Conservation (phyloP, 2,329 filamentous ascomycete species). For the Thermothelomyces thermophilus region DNA sequence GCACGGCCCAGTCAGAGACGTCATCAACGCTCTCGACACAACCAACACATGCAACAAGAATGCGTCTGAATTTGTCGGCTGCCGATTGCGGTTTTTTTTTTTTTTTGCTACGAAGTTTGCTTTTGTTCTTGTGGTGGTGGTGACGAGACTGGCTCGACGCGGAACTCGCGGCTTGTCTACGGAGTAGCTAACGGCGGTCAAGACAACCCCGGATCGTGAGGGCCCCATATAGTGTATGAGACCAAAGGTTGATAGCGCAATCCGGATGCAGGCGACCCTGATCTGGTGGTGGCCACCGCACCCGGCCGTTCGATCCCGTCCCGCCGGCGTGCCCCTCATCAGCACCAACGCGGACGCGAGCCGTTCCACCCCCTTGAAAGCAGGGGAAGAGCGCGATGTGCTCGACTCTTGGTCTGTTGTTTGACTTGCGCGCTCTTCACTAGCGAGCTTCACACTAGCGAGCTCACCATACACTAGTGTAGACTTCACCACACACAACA, state of each 20-base stretch:
- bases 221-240: background rate
- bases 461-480: too few relatives aligned
- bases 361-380: too few relatives aligned
- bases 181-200: conserved; percentile 8
- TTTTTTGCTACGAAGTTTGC: too few relatives aligned
- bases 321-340: too few relatives aligned
- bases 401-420: background rate
- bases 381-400: background rate
- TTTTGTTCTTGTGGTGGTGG: background rate
- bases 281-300: conserved; percentile 12
- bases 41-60: background rate
- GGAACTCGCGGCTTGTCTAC: background rate
- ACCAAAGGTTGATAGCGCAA: conserved; percentile 3
- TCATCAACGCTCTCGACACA: conserved; percentile 2
- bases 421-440: too few relatives aligned
- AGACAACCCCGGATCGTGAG: background rate
- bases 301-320: conserved; percentile 2
- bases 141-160: background rate
- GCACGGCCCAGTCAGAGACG: background rate
- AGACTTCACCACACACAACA: too few relatives aligned
- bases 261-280: conserved; percentile 6
- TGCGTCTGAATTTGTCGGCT: background rate
- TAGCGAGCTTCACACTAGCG: too few relatives aligned
- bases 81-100: background rate
- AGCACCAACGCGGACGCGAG: background rate